A percentile compares a stretch with the other conserved stretches of the same genome.
Conservation (phyloP, 257 asterid genomes). For the Fraxinus cuspidata region DNA sequence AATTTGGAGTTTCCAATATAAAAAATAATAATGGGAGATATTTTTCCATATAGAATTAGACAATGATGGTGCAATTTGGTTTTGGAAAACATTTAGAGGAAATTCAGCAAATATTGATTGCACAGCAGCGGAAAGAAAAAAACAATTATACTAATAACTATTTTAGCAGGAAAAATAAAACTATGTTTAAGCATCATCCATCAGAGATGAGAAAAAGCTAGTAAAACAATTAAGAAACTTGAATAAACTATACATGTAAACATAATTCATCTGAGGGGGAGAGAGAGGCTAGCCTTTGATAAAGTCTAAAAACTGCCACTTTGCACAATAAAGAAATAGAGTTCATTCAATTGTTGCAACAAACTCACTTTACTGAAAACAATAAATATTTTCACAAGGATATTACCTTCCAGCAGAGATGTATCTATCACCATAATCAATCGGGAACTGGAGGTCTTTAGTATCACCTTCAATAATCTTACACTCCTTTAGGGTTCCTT, state of each 20-base stretch:
- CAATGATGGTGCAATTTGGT: too few species aligned
- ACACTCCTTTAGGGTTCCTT: constrained; percentile 85
- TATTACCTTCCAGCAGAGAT: constrained; percentile 93
- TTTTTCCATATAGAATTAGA: too few species aligned
- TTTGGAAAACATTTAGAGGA: too few species aligned
- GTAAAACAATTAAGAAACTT: constrained; percentile 7
- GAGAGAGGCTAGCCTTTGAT: too few species aligned
- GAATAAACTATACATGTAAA: constrained; percentile 3
- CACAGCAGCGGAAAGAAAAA: too few species aligned
- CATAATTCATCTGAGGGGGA: neutral
- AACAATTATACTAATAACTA: constrained; percentile 12
- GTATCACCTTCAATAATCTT: constrained; percentile 89
- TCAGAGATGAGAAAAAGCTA: constrained; percentile 1
- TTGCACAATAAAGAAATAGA: too few species aligned
- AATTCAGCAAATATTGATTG: too few species aligned
- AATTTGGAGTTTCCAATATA: too few species aligned
- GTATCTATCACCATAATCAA: constrained; percentile 77
- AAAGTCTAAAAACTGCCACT: too few species aligned
- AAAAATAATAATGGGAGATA: too few species aligned
- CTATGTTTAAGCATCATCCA: neutral
- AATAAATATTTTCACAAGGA: neutral
- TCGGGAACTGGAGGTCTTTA: constrained; percentile 80
- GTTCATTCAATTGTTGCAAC: too few species aligned
- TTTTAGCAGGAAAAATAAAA: neutral
- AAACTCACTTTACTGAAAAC: too few species aligned